phyloP scores from a whole-genome alignment of 1,284 basidiomycete genomes.

The Cutaneotrichosporon dermatis region DNA sequence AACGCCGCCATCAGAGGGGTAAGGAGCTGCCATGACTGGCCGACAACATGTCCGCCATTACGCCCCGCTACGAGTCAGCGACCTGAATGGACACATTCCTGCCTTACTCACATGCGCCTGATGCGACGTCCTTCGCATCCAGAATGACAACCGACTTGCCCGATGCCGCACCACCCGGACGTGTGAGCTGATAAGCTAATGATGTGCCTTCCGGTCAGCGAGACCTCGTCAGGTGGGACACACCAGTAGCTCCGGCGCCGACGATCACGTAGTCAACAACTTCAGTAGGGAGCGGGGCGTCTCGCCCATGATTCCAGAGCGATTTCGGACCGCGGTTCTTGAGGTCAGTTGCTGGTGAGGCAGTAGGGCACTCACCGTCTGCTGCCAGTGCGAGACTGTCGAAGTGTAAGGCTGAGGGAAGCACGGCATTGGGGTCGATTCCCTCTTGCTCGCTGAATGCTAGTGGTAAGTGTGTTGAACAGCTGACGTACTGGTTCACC shows the following conservation, averaged over 20 bases:
- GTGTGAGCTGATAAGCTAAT: slow-evolving; percentile 35
- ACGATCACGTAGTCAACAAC: slow-evolving; percentile 31
- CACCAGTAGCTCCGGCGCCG: slow-evolving; percentile 27
- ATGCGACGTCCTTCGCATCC: slow-evolving; percentile 41
- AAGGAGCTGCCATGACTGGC: slow-evolving; percentile 25
- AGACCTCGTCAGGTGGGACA: not conserved
- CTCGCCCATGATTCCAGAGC: slow-evolving; percentile 26
- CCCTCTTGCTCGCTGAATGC: no score
- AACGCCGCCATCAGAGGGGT: slow-evolving; percentile 23
- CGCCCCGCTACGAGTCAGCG: slow-evolving; percentile 22
- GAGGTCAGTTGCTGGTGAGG: no score
- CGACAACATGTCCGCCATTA: slow-evolving; percentile 43
- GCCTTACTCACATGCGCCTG: slow-evolving; percentile 34
- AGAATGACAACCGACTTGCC: slow-evolving; percentile 32
- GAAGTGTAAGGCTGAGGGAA: slow-evolving; percentile 9
- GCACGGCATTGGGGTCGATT: no score
- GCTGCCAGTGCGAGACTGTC: slow-evolving; percentile 12
- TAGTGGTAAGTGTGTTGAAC: no score
- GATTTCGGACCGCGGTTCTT: slow-evolving; percentile 25
- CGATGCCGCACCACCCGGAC: slow-evolving; percentile 18
- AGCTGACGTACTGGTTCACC: no score
- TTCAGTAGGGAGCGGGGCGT: no score
- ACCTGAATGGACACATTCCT: no score
- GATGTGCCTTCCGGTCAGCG: not conserved
- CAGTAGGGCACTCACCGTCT: not conserved